Evolutionary conservation across 495 filamentous ascomycete genomes (phyloP).

Genomic region (Melanomma pulvis-pyrius): DNA sequence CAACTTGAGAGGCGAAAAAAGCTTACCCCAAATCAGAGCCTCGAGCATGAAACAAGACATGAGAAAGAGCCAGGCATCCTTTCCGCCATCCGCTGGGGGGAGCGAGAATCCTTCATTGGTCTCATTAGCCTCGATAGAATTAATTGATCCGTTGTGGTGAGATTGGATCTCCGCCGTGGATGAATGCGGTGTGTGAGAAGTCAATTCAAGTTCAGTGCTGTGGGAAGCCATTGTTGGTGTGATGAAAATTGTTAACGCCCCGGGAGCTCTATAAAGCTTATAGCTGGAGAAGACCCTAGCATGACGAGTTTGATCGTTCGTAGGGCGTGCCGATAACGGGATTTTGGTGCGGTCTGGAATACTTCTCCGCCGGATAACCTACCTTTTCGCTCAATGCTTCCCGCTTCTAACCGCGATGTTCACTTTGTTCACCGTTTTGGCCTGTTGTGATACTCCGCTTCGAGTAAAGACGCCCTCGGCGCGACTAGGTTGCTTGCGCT

Average conservation of each 20-base stretch:
- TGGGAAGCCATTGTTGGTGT: constrained; percentile 2
- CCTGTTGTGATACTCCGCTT: too few species aligned
- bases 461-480: too few species aligned
- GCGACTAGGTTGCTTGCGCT: too few species aligned
- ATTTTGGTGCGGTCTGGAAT: not conserved
- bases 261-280: not conserved
- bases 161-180: not conserved
- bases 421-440: too few species aligned
- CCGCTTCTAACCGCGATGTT: not conserved
- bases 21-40: constrained; percentile 66
- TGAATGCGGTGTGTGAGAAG: not conserved
- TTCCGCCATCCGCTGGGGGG: constrained; percentile 63
- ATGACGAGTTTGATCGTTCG: not conserved
- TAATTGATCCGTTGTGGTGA: not conserved
- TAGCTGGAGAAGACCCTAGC: not conserved
- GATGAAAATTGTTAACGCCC: not conserved
- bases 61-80: constrained; percentile 67
- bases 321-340: constrained; percentile 26
- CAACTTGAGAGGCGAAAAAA: not conserved
- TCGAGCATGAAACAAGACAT: constrained; percentile 65
- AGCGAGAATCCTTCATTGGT: constrained; percentile 47
- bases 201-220: constrained; percentile 13
- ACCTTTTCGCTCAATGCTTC: not conserved
- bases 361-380: not conserved
- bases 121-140: constrained; percentile 2